These are phyloP conservation scores for Colletotrichum limetticola DNA, from an alignment of 2,329 filamentous ascomycete genomes.

Conservation along the genomic window DNA sequence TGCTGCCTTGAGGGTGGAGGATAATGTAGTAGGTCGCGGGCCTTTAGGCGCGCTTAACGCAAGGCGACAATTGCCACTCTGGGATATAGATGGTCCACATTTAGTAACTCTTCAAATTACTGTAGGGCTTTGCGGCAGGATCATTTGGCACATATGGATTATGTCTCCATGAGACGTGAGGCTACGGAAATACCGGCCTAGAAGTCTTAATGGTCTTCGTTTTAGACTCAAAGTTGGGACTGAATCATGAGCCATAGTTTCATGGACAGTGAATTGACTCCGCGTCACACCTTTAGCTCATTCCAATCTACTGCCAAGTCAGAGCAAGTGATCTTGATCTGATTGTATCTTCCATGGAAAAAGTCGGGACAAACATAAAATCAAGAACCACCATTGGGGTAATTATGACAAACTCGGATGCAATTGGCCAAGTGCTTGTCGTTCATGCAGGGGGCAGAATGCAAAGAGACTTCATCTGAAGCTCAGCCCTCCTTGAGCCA, in stretches of 20 bases:
- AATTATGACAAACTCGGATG: background rate
- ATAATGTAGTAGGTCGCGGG: background rate
- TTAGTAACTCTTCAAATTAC: background rate
- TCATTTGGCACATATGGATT: background rate
- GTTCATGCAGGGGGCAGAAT: background rate
- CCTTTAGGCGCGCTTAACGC: background rate
- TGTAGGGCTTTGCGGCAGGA: background rate
- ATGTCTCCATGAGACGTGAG: background rate
- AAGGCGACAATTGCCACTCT: background rate
- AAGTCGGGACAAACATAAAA: background rate
- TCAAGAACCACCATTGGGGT: background rate
- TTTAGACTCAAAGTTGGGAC: too few species aligned
- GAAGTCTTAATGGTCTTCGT: too few species aligned
- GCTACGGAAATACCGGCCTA: too few species aligned
- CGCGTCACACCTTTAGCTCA: background rate
- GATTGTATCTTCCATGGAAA: background rate
- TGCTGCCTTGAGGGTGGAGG: constrained; percentile 23
- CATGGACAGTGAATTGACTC: background rate
- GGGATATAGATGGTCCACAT: background rate
- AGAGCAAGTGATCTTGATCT: background rate
- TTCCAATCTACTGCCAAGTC: background rate
- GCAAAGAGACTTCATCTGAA: background rate
- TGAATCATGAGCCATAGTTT: background rate
- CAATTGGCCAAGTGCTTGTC: background rate
- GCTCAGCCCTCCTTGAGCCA: background rate